Evolutionary conservation across 805 yeast genomes (phyloP).

Genomic region (Cyberlindnera japonica): DNA sequence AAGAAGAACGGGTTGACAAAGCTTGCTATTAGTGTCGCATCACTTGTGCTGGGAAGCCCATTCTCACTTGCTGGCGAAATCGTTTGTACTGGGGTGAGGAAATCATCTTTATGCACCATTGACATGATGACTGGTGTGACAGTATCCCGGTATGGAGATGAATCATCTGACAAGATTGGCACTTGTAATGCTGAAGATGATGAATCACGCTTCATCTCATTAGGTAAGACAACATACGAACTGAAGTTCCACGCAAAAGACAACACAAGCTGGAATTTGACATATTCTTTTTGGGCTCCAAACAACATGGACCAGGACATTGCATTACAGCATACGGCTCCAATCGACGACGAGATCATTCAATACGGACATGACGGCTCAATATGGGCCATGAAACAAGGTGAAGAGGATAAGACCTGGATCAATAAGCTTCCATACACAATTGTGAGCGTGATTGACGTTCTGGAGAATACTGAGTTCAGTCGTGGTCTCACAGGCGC

Average conservation of each 20-base stretch:
- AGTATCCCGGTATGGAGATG: conserved; percentile 65
- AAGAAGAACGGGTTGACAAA: conserved; percentile 70
- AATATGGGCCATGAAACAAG: conserved; percentile 67
- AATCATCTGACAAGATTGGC: too few species aligned
- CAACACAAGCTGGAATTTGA: conserved; percentile 76
- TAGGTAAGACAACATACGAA: conserved; percentile 73
- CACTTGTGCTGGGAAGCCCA: conserved; percentile 79
- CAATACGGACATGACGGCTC: conserved; percentile 84
- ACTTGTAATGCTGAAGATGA: conserved; percentile 16
- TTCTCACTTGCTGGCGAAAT: conserved; percentile 76
- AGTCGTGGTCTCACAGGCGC: conserved; percentile 67
- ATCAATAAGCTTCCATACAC: conserved; percentile 66
- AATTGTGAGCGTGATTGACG: conserved; percentile 77
- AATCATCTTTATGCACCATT: conserved; percentile 70
- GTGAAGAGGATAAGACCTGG: conserved; percentile 76
- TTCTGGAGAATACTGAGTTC: conserved; percentile 41
- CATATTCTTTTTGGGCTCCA: conserved; percentile 89
- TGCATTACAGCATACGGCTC: conserved; percentile 45
- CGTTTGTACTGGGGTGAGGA: conserved; percentile 81
- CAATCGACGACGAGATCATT: conserved; percentile 71
- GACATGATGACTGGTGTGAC: conserved; percentile 74
- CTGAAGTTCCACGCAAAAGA: conserved; percentile 72
- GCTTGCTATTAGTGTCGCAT: conserved; percentile 75
- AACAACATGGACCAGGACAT: conserved; percentile 67
- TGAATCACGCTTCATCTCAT: conserved; percentile 41